Evolutionary conservation across 352 stramenopile species (phyloP), one percentile per base, ranked within the genome.

Genomic region (Thraustotheca clavata): DNA sequence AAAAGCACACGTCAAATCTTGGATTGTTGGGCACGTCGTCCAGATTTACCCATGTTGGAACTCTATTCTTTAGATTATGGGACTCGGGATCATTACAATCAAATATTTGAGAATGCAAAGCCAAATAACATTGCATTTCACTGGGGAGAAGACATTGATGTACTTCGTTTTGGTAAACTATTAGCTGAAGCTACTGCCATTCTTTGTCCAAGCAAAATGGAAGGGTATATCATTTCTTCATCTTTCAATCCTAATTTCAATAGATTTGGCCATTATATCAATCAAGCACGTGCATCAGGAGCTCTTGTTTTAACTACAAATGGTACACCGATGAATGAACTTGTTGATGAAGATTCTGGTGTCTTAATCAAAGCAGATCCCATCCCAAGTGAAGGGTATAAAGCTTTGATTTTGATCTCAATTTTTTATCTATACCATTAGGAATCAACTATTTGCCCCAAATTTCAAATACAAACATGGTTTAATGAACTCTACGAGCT

Each of bases 211-310:
- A 68, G 60, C 33, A 26, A 31, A 3, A 68, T 68, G 60, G 60
- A 68, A 62, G 60, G 60, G 60, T 65, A 38, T 22, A 31, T 39
- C 29, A n/a, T 52, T 27, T 14, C 8, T 52, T 4, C 29, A 3
- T 52, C 4, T 52, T 8, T 18, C 16, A 52, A 72, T 26, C 52
- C 35, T 5, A 59, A 57, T n/a, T 52, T 49, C 39, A 70, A 9
- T 57, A 72, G 11, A 22, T 85, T 83, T 66, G 77, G 77, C 26
- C 76, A 87, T 59, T 87, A 85, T 60, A 80, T 87, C 43, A 87
- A 87, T 52, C 77, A 87, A 57, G 77, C 76, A 22, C 68, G 77
- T 29, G 76, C 76, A 0, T 73, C 76, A 20, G 68, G 71, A 16
- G 73, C 71, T 0, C 18, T 85, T 24, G 74, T 87, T 36, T 48